Conservation (phyloP, 352 stramenopile species). For the Phytophthora cactorum region DNA sequence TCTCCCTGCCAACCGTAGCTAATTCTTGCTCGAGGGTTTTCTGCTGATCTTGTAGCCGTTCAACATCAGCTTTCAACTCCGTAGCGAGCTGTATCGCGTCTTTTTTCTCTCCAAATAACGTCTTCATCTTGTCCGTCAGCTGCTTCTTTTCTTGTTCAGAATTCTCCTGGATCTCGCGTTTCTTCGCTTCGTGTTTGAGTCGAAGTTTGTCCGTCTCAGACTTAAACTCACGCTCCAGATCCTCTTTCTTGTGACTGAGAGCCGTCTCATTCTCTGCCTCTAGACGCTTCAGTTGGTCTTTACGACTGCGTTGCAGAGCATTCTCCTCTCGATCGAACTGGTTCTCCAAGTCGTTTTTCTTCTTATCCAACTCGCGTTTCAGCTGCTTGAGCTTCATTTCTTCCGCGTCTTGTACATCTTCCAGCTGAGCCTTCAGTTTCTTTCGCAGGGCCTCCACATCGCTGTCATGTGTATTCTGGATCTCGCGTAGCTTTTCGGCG, state of each 20-base stretch:
- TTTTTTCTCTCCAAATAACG: constrained; percentile 35
- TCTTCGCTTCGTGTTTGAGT: constrained; percentile 45
- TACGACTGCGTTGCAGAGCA: constrained; percentile 50
- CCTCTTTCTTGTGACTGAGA: constrained; percentile 56
- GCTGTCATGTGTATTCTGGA: constrained; percentile 48
- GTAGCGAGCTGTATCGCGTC: constrained; percentile 18
- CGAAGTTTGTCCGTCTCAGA: constrained; percentile 51
- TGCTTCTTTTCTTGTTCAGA: constrained; percentile 45
- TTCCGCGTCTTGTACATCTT: constrained; percentile 63
- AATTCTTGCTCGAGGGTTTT: constrained; percentile 32
- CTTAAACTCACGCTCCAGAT: constrained; percentile 62
- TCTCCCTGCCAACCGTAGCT: constrained; percentile 20
- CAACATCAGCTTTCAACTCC: constrained; percentile 41
- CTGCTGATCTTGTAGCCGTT: constrained; percentile 26
- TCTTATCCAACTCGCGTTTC: constrained; percentile 72
- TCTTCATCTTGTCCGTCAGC: constrained; percentile 40
- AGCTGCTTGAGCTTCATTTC: constrained; percentile 65
- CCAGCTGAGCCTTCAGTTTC: constrained; percentile 53
- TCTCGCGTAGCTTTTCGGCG: constrained; percentile 33
- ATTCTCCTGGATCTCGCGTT: constrained; percentile 52
- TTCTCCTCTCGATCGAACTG: constrained; percentile 74
- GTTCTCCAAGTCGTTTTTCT: constrained; percentile 70
- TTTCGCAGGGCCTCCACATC: constrained; percentile 46
- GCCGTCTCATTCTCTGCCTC: constrained; percentile 56
- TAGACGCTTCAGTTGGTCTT: constrained; percentile 71